phyloP scores from a whole-genome alignment of 2,329 filamentous ascomycete genomes.

The Clarireedia homoeocarpa region DNA sequence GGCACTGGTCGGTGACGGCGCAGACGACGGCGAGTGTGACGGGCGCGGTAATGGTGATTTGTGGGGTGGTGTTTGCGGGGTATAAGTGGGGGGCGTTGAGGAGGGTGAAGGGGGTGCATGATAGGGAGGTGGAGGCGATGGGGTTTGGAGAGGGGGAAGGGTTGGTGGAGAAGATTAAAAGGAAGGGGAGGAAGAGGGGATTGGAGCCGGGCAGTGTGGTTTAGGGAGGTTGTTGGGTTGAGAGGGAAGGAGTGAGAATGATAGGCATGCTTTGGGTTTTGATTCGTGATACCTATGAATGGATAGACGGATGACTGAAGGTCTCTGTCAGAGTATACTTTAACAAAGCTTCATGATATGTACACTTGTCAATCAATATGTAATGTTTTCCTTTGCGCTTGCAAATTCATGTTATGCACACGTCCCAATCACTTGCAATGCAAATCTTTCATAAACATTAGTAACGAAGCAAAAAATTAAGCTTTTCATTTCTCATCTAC shows the following conservation, averaged over 20 bases:
- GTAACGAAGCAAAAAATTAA: too few relatives aligned
- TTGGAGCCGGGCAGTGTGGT: constrained; percentile 21
- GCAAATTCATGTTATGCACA: too few relatives aligned
- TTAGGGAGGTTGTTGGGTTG: constrained; percentile 1
- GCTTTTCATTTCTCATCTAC: background rate
- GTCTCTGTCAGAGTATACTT: background rate
- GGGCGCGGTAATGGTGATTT: constrained; percentile 16
- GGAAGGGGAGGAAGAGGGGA: constrained; percentile 15
- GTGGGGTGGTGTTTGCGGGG: constrained; percentile 19
- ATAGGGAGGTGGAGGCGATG: background rate
- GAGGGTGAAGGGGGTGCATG: background rate
- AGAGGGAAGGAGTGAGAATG: background rate
- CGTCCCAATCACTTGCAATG: too few relatives aligned
- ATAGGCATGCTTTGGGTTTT: background rate
- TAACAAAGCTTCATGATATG: too few relatives aligned
- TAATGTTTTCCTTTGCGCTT: too few relatives aligned
- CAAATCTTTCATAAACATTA: too few relatives aligned
- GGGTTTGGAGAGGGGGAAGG: constrained; percentile 9
- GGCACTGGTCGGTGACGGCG: constrained; percentile 23
- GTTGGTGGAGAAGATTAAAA: constrained; percentile 18
- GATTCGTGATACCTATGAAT: background rate
- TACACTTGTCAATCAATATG: too few relatives aligned
- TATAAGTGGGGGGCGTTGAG: constrained; percentile 24
- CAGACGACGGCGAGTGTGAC: constrained; percentile 22
- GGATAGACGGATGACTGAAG: background rate